These are phyloP conservation scores for Xylaria scruposa DNA, from an alignment of 495 filamentous ascomycete species.

Conservation along the genomic window DNA sequence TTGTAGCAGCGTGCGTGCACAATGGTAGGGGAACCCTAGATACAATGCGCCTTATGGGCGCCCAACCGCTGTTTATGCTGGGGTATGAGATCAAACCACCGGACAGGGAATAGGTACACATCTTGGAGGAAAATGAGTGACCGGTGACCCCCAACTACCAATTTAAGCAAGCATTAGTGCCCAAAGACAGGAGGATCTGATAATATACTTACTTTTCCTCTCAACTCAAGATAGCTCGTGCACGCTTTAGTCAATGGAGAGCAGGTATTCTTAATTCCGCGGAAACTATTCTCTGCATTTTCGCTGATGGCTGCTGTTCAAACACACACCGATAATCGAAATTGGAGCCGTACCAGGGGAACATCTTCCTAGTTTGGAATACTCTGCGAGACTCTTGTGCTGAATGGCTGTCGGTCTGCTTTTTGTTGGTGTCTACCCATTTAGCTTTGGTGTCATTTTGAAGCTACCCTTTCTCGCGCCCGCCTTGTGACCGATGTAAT, in stretches of 20 bases:
- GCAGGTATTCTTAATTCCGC: background rate
- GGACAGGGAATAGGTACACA: background rate
- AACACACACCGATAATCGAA: no score
- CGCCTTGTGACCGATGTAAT: no score
- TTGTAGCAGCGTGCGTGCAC: conserved; percentile 3
- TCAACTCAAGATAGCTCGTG: background rate
- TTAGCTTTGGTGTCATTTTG: background rate
- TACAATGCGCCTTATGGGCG: background rate
- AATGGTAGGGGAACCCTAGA: background rate
- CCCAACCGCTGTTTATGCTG: conserved; percentile 12
- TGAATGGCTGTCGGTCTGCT: no score
- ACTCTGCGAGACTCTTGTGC: no score
- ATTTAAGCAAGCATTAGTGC: background rate
- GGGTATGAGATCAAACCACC: background rate
- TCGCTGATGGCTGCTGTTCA: no score
- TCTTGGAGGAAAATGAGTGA: background rate
- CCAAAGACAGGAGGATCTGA: conserved; percentile 1
- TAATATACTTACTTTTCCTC: no score
- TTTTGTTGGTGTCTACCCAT: no score
- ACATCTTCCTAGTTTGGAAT: no score
- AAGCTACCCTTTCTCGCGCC: background rate
- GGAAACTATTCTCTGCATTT: no score
- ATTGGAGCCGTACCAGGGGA: no score
- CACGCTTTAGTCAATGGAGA: background rate
- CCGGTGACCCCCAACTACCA: background rate